Percentiles rank a stretch among this genome's conserved stretches.
Evolutionary conservation across 164 flowering plant species (phyloP).

Genomic region (Buxus sempervirens): DNA sequence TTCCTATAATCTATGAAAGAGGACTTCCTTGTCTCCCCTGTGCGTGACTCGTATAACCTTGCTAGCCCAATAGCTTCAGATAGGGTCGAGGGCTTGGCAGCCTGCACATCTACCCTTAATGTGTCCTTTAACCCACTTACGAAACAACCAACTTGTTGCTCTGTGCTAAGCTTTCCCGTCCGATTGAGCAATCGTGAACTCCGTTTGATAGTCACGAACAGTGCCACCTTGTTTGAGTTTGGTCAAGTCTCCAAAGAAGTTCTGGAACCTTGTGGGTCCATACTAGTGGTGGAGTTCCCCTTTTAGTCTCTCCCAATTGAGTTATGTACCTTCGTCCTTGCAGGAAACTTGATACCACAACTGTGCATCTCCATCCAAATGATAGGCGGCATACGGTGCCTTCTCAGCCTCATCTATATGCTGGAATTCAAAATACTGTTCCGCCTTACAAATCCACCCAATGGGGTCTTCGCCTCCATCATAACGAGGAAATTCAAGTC

Average conservation of each 20-base stretch:
- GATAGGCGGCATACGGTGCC: too few relatives aligned
- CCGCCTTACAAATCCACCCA: slow-evolving; percentile 2
- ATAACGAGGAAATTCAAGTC: neutral
- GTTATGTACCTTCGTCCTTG: neutral
- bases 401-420: neutral
- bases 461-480: neutral
- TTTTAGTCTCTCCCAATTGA: neutral
- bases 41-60: too few relatives aligned
- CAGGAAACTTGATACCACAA: slow-evolving; percentile 5
- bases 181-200: neutral
- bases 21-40: too few relatives aligned
- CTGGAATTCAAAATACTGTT: too few relatives aligned
- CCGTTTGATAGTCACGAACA: too few relatives aligned
- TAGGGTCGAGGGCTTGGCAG: neutral
- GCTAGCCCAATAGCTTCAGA: too few relatives aligned
- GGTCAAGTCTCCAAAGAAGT: neutral
- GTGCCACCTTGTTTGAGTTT: slow-evolving; percentile 1
- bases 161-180: neutral
- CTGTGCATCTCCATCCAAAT: slow-evolving; percentile 14
- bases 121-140: neutral
- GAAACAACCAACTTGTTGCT: too few relatives aligned
- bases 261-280: neutral
- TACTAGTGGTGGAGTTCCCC: neutral
- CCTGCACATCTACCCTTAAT: neutral
- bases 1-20: neutral